These are phyloP conservation scores for Ophiocordyceps camponoti-leonardi DNA, from an alignment of 2,329 filamentous ascomycete genomes.

Conservation along the genomic window DNA sequence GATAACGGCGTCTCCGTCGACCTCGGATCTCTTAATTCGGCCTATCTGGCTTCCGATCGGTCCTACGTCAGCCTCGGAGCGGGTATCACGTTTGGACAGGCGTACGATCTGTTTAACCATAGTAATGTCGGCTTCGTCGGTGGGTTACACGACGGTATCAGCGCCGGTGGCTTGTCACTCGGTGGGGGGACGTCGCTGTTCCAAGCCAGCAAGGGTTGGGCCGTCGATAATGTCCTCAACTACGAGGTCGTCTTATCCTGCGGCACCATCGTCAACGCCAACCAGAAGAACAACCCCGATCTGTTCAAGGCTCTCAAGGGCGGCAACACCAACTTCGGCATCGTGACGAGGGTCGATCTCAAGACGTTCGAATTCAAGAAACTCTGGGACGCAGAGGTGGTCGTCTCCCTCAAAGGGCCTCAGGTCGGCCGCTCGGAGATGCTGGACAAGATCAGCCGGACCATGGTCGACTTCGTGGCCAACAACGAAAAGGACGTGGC, in stretches of 20 bases:
- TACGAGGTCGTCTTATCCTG: constrained; percentile 27
- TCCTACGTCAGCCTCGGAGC: constrained; percentile 17
- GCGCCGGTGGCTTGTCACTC: constrained; percentile 7
- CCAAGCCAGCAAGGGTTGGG: constrained; percentile 14
- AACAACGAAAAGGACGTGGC: neutral
- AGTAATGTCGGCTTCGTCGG: neutral
- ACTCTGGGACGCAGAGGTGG: neutral
- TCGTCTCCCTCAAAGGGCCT: neutral
- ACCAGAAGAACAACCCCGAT: constrained; percentile 16
- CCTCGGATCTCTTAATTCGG: constrained; percentile 13
- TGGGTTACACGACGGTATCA: constrained; percentile 2
- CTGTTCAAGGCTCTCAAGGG: constrained; percentile 30
- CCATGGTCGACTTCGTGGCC: neutral
- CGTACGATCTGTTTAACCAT: neutral
- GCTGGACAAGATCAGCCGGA: neutral
- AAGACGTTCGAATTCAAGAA: constrained; percentile 8
- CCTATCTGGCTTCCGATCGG: constrained; percentile 3
- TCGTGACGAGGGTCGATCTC: constrained; percentile 12
- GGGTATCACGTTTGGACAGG: constrained; percentile 12
- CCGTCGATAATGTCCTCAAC: constrained; percentile 23
- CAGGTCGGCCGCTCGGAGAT: neutral
- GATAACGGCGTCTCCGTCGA: constrained; percentile 20
- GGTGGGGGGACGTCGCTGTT: constrained; percentile 5
- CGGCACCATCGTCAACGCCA: constrained; percentile 23
- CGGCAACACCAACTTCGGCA: constrained; percentile 29